These are phyloP conservation scores for Bipolaris sorokiniana DNA, from an alignment of 2,329 filamentous ascomycete genomes.

Conservation along the genomic window DNA sequence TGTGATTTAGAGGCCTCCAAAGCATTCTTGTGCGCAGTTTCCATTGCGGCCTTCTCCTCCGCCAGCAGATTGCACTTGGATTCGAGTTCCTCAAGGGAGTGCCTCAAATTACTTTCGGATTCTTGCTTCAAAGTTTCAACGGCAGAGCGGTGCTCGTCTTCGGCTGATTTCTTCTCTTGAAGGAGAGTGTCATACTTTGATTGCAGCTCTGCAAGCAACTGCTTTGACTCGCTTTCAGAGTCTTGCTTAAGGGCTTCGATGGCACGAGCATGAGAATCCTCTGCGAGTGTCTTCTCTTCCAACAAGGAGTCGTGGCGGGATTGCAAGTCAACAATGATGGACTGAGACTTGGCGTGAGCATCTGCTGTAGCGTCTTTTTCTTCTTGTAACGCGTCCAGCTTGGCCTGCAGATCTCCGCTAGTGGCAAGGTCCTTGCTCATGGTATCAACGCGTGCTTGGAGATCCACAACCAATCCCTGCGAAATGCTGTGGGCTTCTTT, in stretches of 20 bases:
- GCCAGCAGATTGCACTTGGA: slow-evolving; percentile 28
- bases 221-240: slow-evolving; percentile 35
- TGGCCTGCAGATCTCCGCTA: slow-evolving; percentile 19
- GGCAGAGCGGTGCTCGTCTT: slow-evolving; percentile 33
- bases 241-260: slow-evolving; percentile 41
- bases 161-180: slow-evolving; percentile 35
- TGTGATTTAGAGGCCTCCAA: slow-evolving; percentile 34
- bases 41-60: slow-evolving; percentile 35
- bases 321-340: slow-evolving; percentile 39
- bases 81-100: slow-evolving; percentile 15
- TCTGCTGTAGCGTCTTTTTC: slow-evolving; percentile 31
- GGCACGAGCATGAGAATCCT: slow-evolving; percentile 38
- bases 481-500: slow-evolving; percentile 30
- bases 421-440: slow-evolving; percentile 22
- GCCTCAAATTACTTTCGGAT: slow-evolving; percentile 28
- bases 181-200: slow-evolving; percentile 37
- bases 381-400: slow-evolving; percentile 23
- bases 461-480: slow-evolving; percentile 30
- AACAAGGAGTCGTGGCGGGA: slow-evolving; percentile 36
- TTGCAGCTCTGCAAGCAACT: slow-evolving; percentile 37
- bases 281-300: slow-evolving; percentile 38
- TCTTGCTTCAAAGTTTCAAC: slow-evolving; percentile 38
- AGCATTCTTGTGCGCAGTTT: slow-evolving; percentile 33
- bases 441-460: slow-evolving; percentile 31
- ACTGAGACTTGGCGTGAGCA: slow-evolving; percentile 32